Evolutionary conservation across 192 early-diverging fungal genomes (phyloP).

Genomic region (Oehlia diaphana): DNA sequence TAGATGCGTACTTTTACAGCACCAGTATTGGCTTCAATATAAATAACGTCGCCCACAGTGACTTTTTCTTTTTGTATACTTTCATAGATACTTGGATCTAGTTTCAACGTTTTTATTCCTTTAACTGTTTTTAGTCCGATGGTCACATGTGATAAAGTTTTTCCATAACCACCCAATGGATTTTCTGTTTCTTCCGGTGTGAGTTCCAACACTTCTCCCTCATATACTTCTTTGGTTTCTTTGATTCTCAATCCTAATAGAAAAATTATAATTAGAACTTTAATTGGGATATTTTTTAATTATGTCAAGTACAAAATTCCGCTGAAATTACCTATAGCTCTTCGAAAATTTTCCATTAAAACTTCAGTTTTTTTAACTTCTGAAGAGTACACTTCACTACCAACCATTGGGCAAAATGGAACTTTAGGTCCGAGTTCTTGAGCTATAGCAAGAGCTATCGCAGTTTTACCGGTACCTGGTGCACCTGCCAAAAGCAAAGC

Average conservation of each 20-base stretch:
- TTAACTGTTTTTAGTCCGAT: slow-evolving; percentile 98
- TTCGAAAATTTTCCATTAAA: slow-evolving; percentile 98
- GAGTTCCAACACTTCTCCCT: slow-evolving; percentile 97
- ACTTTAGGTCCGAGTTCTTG: slow-evolving; percentile 98
- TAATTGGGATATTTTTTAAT: neutral
- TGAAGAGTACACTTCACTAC: slow-evolving; percentile 95
- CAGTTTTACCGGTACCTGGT: slow-evolving; percentile 98
- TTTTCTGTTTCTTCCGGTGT: slow-evolving; percentile 98
- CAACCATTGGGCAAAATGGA: slow-evolving; percentile 99
- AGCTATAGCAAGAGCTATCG: slow-evolving; percentile 92
- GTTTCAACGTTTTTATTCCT: slow-evolving; percentile 95
- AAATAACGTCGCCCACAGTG: slow-evolving; percentile 94
- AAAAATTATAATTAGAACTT: neutral
- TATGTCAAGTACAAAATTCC: neutral
- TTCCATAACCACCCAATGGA: slow-evolving; percentile 96
- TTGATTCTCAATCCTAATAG: slow-evolving; percentile 85
- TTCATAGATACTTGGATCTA: slow-evolving; percentile 98
- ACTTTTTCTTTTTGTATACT: slow-evolving; percentile 97
- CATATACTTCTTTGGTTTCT: slow-evolving; percentile 99
- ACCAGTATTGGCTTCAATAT: slow-evolving; percentile 96
- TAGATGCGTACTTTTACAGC: slow-evolving; percentile 80
- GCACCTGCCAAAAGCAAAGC: slow-evolving; percentile 94
- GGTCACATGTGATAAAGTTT: slow-evolving; percentile 93
- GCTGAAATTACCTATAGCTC: slow-evolving; percentile 75
- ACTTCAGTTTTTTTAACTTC: slow-evolving; percentile 99